Percentiles rank a stretch among this genome's conserved stretches.
These are phyloP conservation scores for Pythium dissotocum DNA, from an alignment of 352 stramenopile genomes.

Conservation along the genomic window DNA sequence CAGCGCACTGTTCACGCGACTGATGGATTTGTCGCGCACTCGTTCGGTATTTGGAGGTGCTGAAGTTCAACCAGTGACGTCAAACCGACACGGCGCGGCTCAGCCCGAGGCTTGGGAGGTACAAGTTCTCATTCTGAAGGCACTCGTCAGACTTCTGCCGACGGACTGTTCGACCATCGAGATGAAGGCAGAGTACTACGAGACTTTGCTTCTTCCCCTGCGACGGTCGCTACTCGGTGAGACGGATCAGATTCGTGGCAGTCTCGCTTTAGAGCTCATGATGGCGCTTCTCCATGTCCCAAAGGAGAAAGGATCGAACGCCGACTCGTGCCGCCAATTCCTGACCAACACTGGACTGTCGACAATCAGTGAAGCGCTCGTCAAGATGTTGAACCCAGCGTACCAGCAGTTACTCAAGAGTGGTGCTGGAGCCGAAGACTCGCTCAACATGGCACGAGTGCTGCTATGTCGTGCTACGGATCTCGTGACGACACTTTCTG, in stretches of 20 bases:
- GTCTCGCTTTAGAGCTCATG: conserved; percentile 72
- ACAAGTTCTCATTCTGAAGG: conserved; percentile 80
- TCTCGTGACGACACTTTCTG: conserved; percentile 52
- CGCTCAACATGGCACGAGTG: conserved; percentile 39
- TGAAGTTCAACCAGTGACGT: conserved; percentile 22
- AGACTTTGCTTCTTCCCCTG: conserved; percentile 62
- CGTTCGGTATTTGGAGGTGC: conserved; percentile 49
- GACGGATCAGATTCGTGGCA: conserved; percentile 74
- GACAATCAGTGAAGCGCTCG: conserved; percentile 55
- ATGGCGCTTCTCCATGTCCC: conserved; percentile 55
- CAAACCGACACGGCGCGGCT: conserved; percentile 13
- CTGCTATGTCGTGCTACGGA: conserved; percentile 77
- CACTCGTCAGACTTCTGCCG: conserved; percentile 61
- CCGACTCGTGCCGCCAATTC: conserved; percentile 51
- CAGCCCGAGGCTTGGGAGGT: conserved; percentile 64
- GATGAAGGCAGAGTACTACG: conserved; percentile 58
- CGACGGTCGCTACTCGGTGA: conserved; percentile 67
- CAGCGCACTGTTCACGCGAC: conserved; percentile 56
- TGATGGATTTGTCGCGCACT: conserved; percentile 49
- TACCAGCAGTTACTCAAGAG: conserved; percentile 67
- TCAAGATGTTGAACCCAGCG: conserved; percentile 67
- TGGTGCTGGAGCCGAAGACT: conserved; percentile 25
- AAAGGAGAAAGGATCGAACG: conserved; percentile 52
- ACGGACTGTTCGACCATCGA: conserved; percentile 52
- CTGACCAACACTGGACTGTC: conserved; percentile 53